Base-by-base conservation (phyloP, 306 rosid species). In the Castanopsis chinensis region DNA sequence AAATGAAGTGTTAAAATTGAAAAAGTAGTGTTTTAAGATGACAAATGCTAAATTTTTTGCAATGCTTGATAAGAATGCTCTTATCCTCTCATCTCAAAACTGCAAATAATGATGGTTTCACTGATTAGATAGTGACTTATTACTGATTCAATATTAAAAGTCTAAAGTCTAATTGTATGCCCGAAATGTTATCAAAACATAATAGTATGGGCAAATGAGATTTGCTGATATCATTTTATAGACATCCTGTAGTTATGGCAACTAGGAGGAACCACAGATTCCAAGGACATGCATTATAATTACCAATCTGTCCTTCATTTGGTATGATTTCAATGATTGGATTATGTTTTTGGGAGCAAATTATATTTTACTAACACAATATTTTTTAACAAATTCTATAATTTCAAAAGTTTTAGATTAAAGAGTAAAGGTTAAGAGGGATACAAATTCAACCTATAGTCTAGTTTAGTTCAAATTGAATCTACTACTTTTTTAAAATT, bases 241-340 rank as follows among this genome's bases (percentile, higher is more conserved):
- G 54, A 69, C 89, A 86, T 0, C 73, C 85, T 88, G 88, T 68
- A 77, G n/a, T 17, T 73, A 77, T 73, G 80, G 83, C 21, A 53
- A 79, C 77, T 60, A 30, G 8, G 71, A 30, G 8, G 71, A 33
- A 33, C 64, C 67, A 21, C 85, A 71, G 35, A 55, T 84, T 57
- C 71, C 86, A 76, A 86, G 75, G 79, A 71, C 61, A 65, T 71
- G 60, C 23, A 71, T 57, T 76, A 23, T 60, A 73, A n/a, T 82
- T 76, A 75, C 71, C 59, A 82, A 69, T 52, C 30, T 33, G 57
- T 68, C 23, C 30, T 75, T 30, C 56, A 41, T 8, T 25, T 28
- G n/a, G 11, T 33, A 1, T 27, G 21, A 20, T 61, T 27, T 25
- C 27, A 25, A 0, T 18, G 60, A 19, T 18, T 55, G 11, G 1